Evolutionary conservation across 495 filamentous ascomycete species (phyloP), one percentile per base, ranked within the genome.

Genomic region (Umbilicaria muhlenbergii): DNA sequence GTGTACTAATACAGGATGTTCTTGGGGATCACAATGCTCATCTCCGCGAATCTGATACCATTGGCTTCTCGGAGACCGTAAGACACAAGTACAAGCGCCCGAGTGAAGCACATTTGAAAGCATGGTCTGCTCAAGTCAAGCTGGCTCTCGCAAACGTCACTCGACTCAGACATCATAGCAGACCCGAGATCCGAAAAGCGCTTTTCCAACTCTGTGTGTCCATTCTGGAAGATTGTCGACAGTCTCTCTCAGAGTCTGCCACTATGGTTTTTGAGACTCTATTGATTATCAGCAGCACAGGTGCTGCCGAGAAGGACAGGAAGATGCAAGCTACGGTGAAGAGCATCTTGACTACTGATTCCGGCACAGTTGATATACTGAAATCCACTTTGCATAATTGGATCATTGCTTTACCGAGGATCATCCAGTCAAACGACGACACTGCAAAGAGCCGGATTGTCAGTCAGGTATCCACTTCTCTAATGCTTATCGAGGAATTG

Each of bases 351-450:
- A 68, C 63, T n/a, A 67, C 79, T 14, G 75, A 91, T 48, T 56
- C 70, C 11, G 63, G 72, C 24, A 59, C 93, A 0, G 58, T 73
- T 16, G 82, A 86, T 14, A 61, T 73, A 13, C 62, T 94, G 37
- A 86, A 84, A 52, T 71, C 65, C 21, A 78, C 75, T 1, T 59
- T 93, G 3, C 81, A 93, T 58, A 75, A 72, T 34, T 94, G 87
- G 88, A 68, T 91, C 13, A 72, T 75, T 2, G 73, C 81, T 14
- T 71, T 96, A 21, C 82, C 92, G 3, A 70, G 86, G 33, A 60
- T 83, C 11, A 91, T 95, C 75, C 83, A 87, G 56, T 75, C 78
- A 18, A 82, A 76, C 43, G 89, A 99, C 43, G 86, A 95, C 48
- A 69, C 61, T 7, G 61, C 75, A 31, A 93, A 91, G 54, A 68